These are phyloP conservation scores for Dunaliella sp. DNA, from an alignment of 139 green algal species.

Conservation along the genomic window DNA sequence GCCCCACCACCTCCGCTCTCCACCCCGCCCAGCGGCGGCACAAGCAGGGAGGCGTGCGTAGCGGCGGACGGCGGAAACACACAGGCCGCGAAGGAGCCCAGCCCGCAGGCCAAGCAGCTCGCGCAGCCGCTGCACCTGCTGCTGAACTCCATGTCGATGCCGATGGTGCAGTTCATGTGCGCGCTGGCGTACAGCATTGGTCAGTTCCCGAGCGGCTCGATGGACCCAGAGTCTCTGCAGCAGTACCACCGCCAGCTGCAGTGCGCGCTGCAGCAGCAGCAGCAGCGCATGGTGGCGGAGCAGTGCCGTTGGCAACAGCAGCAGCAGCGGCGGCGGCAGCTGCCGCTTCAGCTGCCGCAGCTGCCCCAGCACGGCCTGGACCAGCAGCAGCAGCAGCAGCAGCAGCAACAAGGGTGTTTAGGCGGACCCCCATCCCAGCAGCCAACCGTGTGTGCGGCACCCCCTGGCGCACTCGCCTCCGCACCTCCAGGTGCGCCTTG, in stretches of 20 bases:
- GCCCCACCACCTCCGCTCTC: no score
- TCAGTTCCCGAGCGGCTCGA: not conserved
- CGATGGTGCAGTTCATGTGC: not conserved
- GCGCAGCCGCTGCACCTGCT: not conserved
- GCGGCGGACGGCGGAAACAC: no score
- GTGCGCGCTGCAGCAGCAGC: not conserved
- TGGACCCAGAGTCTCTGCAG: not conserved
- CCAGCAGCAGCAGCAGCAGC: constrained; percentile 3
- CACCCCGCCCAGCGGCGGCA: not conserved
- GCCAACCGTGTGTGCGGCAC: no score
- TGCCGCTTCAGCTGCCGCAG: not conserved
- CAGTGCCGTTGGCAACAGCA: not conserved
- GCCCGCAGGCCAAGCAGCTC: not conserved
- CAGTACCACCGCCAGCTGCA: not conserved
- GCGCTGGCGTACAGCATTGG: not conserved
- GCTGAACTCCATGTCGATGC: not conserved
- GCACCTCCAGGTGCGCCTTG: no score
- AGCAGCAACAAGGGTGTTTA: not conserved
- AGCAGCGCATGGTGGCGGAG: not conserved
- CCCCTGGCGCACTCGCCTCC: not conserved
- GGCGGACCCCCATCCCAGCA: no score
- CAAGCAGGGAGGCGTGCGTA: not conserved
- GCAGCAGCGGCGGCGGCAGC: not conserved
- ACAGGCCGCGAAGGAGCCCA: not conserved
- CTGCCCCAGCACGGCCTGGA: not conserved